phyloP scores from a whole-genome alignment of 2,329 filamentous ascomycete species.

The Sarocladium oryzae region DNA sequence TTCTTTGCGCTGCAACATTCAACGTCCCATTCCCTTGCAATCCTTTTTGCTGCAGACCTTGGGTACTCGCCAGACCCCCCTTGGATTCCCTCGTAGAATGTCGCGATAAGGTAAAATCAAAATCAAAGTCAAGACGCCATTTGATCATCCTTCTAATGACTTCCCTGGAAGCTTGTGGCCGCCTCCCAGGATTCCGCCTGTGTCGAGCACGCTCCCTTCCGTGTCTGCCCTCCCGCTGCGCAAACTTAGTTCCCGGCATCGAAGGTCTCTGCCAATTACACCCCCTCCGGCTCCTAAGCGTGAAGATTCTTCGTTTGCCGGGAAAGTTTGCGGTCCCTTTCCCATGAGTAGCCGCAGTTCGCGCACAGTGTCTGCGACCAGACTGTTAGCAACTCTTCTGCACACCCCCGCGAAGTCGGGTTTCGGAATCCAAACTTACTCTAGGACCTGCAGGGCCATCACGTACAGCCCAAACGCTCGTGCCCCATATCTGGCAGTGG shows the following conservation, averaged over 20 bases:
- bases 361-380: constrained; percentile 69
- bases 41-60: neutral
- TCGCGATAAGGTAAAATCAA: neutral
- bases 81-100: neutral
- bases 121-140: neutral
- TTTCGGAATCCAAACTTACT: constrained; percentile 45
- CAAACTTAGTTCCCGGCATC: too few species aligned
- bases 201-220: neutral
- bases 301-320: constrained; percentile 36
- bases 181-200: neutral
- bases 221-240: too few species aligned
- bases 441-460: constrained; percentile 82
- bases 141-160: neutral
- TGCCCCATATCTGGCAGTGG: constrained; percentile 84
- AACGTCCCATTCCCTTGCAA: neutral
- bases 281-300: constrained; percentile 19
- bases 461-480: constrained; percentile 88
- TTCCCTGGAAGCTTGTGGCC: neutral
- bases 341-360: constrained; percentile 86
- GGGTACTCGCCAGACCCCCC: neutral
- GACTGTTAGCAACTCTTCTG: constrained; percentile 13
- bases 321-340: constrained; percentile 78
- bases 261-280: neutral
- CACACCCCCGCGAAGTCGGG: too few species aligned
- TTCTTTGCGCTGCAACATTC: constrained; percentile 2